A percentile compares a stretch with the other conserved stretches of the same genome.
Evolutionary conservation across 306 rosid species (phyloP).

Genomic region (Mimosa bimucronata): DNA sequence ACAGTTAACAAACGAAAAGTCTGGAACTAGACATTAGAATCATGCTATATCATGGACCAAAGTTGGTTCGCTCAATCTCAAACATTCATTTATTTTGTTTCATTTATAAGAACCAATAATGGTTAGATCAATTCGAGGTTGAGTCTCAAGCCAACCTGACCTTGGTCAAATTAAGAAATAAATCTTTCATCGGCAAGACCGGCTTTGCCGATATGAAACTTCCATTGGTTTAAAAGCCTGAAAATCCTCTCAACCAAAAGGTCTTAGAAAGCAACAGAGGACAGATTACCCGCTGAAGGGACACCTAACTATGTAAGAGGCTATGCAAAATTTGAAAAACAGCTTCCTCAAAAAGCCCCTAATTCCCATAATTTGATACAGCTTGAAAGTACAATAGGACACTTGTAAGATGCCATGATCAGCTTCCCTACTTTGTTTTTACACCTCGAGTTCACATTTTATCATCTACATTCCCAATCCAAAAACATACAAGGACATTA

Average conservation of each 20-base stretch:
- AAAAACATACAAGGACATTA: background rate
- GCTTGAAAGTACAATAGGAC: background rate
- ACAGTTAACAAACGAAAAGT: background rate
- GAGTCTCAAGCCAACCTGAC: background rate
- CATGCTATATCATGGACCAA: background rate
- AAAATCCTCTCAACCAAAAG: background rate
- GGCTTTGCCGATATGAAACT: background rate
- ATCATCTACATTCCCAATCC: background rate
- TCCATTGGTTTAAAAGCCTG: background rate
- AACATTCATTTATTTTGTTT: background rate
- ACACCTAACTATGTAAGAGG: background rate
- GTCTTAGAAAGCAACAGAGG: background rate
- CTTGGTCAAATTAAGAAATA: background rate
- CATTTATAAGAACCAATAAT: background rate
- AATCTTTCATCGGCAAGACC: background rate
- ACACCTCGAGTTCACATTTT: background rate
- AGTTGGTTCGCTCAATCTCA: background rate
- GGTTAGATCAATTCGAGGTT: background rate
- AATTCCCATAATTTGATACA: background rate
- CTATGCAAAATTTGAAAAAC: background rate
- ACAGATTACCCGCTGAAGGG: background rate
- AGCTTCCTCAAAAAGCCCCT: background rate
- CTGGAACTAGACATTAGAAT: background rate
- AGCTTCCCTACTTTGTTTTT: background rate
- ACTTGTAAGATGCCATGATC: background rate